Evolutionary conservation across 1,284 basidiomycete genomes (phyloP), one percentile per base, ranked within the genome.

Genomic region (Malassezia obtusa): DNA sequence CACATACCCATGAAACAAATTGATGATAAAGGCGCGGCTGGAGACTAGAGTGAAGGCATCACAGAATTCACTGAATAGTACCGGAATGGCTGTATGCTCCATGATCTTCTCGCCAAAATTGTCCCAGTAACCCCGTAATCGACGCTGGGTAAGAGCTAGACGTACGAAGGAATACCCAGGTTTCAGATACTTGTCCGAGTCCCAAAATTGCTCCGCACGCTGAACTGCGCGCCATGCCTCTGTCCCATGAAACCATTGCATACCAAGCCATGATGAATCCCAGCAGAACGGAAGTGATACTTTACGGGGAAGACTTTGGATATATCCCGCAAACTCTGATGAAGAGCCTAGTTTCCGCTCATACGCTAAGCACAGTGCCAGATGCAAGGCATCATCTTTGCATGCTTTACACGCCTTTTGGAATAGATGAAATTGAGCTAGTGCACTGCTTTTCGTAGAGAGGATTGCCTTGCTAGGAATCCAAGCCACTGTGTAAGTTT

Each of bases 1-100:
- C 2, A 53, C 55, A 14, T 45, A 58, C 43, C 58, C 65, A 39
- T 71, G 68, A 24, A 52, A 63, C 2, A 63, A 30, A 39, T 73
- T 66, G 1, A 69, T 47, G 21, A 70, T 58, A 48, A 73, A 73
- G 14, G 67, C 62, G 12, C 70, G 57, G 41, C 59, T 63, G 12
- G 61, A 63, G 10, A 71, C 67, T 17, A 65, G 47, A 7, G 60
- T 60, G 22, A 63, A 66, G 1, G 64, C 61, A 31, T 39, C 19
- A 5, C 43, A 1, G 17, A 50, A 51, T 28, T 25, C 3, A 30
- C 22, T n/a, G 22, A 40, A 40, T 15, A 14, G 7, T 14, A 36
- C 10, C n/a, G 14, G 2, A 19, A 6, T 4, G 21, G n/a, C n/a
- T 4, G 38, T 10, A 40, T 12, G 26, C 22, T 26, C 15, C 26